phyloP scores from a whole-genome alignment of 257 asterid species.

The Salvia splendens region DNA sequence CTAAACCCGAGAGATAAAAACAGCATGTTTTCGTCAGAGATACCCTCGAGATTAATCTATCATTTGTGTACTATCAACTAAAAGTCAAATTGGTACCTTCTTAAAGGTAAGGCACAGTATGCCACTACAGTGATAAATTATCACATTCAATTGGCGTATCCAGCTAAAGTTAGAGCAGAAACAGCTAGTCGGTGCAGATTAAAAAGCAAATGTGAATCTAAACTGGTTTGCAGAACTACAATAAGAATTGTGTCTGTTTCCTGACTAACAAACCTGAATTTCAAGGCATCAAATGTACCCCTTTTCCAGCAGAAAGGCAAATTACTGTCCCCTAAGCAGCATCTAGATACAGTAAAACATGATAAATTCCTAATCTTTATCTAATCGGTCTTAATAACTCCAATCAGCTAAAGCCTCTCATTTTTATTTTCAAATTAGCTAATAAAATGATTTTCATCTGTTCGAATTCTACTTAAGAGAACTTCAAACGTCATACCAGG shows the following conservation, averaged over 20 bases:
- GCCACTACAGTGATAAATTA: background rate
- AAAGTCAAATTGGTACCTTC: background rate
- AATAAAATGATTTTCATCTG: background rate
- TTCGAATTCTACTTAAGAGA: slow-evolving; percentile 18
- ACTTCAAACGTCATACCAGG: slow-evolving; percentile 17
- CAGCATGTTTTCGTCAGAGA: slow-evolving; percentile 5
- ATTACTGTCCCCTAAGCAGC: slow-evolving; percentile 13
- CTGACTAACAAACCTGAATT: slow-evolving; percentile 10
- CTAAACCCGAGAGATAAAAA: slow-evolving; percentile 2
- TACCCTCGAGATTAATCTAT: slow-evolving; percentile 8
- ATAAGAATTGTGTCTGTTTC: background rate
- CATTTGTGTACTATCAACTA: background rate
- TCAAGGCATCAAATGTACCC: slow-evolving; percentile 8
- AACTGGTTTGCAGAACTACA: slow-evolving; percentile 9
- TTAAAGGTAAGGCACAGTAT: slow-evolving; percentile 4
- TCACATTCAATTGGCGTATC: background rate
- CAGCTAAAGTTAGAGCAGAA: slow-evolving; percentile 4
- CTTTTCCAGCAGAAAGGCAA: slow-evolving; percentile 9
- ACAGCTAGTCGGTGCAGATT: slow-evolving; percentile 12
- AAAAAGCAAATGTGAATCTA: slow-evolving; percentile 12
- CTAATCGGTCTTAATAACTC: background rate
- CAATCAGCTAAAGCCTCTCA: background rate
- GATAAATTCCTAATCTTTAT: slow-evolving; percentile 12
- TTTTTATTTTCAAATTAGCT: background rate
- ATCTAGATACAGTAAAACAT: slow-evolving; percentile 1